A percentile compares a stretch with the other conserved stretches of the same genome.
These are phyloP conservation scores for Rhynchosporium graminicola DNA, from an alignment of 2,329 filamentous ascomycete genomes.

Conservation along the genomic window DNA sequence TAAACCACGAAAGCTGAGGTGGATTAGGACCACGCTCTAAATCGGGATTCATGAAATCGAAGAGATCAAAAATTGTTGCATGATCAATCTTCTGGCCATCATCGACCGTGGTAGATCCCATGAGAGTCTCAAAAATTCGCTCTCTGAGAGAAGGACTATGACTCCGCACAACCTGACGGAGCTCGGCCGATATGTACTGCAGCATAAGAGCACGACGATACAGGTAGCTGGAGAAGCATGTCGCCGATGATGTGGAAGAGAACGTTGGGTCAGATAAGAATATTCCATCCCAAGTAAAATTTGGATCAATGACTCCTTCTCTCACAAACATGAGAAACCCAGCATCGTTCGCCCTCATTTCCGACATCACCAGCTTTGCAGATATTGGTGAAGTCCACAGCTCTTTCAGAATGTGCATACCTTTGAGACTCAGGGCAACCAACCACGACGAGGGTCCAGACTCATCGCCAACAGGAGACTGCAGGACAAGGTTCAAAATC, in stretches of 20 bases:
- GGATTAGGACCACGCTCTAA: conserved; percentile 48
- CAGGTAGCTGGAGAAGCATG: conserved; percentile 63
- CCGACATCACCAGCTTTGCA: conserved; percentile 69
- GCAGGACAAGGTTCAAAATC: conserved; percentile 70
- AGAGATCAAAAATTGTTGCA: conserved; percentile 84
- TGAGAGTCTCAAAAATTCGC: conserved; percentile 70
- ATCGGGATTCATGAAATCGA: conserved; percentile 80
- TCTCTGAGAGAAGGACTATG: conserved; percentile 70
- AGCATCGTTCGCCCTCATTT: conserved; percentile 78
- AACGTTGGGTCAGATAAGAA: conserved; percentile 64
- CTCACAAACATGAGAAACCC: conserved; percentile 74
- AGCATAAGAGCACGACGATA: conserved; percentile 74
- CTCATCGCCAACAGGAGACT: conserved; percentile 62
- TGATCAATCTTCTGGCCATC: conserved; percentile 66
- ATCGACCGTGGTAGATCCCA: conserved; percentile 70
- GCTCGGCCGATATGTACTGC: conserved; percentile 83
- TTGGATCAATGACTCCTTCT: conserved; percentile 69
- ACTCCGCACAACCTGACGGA: conserved; percentile 73
- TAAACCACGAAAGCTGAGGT: conserved; percentile 61
- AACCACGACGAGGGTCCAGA: conserved; percentile 64
- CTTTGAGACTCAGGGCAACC: conserved; percentile 66
- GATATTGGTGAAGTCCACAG: conserved; percentile 86
- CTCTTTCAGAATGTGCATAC: conserved; percentile 72
- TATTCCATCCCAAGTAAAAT: conserved; percentile 73
- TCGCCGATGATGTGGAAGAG: conserved; percentile 51